phyloP scores from a whole-genome alignment of 495 filamentous ascomycete species.

The Rostrohypoxylon terebratum region DNA sequence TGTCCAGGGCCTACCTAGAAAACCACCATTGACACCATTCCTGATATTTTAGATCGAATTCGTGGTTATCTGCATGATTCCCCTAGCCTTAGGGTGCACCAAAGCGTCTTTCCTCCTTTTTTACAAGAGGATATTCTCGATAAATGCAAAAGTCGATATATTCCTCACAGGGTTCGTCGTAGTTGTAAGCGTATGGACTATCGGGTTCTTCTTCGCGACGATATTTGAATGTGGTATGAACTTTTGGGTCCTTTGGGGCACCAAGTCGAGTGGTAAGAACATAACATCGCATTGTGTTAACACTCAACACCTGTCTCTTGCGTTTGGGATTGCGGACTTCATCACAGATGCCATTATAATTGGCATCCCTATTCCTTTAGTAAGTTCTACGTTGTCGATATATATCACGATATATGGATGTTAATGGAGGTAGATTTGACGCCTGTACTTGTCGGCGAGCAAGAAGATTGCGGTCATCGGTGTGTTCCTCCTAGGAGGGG shows the following conservation, averaged over 20 bases:
- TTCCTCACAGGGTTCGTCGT: slow-evolving; percentile 32
- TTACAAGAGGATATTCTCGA: slow-evolving; percentile 48
- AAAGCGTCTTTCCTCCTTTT: slow-evolving; percentile 50
- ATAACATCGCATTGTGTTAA: slow-evolving; percentile 35
- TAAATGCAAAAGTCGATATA: slow-evolving; percentile 16
- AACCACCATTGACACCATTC: neutral
- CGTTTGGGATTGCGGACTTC: slow-evolving; percentile 40
- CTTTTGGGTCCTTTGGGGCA: slow-evolving; percentile 33
- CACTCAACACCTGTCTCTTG: slow-evolving; percentile 22
- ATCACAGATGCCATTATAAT: slow-evolving; percentile 44
- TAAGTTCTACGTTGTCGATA: slow-evolving; percentile 17
- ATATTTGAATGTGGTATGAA: slow-evolving; percentile 43
- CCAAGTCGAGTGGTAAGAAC: slow-evolving; percentile 6
- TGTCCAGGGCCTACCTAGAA: neutral
- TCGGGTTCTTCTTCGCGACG: slow-evolving; percentile 41
- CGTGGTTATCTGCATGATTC: slow-evolving; percentile 36
- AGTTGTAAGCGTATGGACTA: slow-evolving; percentile 25
- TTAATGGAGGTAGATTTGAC: slow-evolving; percentile 43
- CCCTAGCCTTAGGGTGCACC: slow-evolving; percentile 42
- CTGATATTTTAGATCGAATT: slow-evolving; percentile 37
- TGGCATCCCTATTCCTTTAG: slow-evolving; percentile 42
- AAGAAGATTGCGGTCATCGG: slow-evolving; percentile 39
- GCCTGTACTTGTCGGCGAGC: slow-evolving; percentile 28
- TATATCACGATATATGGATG: neutral
- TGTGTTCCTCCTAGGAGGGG: slow-evolving; percentile 44